Conservation (phyloP, 495 filamentous ascomycete species). For the Aspergillus asperescens region DNA sequence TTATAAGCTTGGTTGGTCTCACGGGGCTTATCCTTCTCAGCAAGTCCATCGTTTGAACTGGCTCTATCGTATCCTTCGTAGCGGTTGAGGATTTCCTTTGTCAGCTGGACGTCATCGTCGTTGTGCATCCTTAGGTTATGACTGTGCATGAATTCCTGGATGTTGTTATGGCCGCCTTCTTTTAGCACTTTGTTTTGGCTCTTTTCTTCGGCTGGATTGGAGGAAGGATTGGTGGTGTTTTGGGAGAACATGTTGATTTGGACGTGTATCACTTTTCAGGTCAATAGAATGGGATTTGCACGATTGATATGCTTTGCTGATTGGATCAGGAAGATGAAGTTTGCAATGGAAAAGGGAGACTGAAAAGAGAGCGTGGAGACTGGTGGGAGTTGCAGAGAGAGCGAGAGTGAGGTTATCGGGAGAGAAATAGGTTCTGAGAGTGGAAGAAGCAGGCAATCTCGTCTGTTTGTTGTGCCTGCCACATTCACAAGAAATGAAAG, state of each 20-base stretch:
- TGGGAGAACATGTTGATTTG: slow-evolving; percentile 2
- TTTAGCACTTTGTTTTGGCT: background rate
- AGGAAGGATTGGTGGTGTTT: background rate
- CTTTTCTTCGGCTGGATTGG: slow-evolving; percentile 8
- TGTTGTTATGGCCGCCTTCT: slow-evolving; percentile 9
- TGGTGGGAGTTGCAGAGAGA: too few species aligned
- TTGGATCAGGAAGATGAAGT: too few species aligned
- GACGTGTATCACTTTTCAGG: background rate
- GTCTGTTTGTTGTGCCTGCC: background rate
- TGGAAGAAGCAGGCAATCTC: background rate
- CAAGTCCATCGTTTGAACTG: background rate
- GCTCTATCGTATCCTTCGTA: background rate
- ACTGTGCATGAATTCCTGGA: slow-evolving; percentile 11
- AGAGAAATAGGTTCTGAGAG: background rate
- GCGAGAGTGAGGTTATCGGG: too few species aligned
- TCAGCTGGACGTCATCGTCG: background rate
- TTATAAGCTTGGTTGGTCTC: background rate
- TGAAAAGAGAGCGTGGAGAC: too few species aligned
- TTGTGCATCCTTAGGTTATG: slow-evolving; percentile 10
- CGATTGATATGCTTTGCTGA: too few species aligned
- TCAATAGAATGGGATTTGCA: background rate
- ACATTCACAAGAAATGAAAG: background rate
- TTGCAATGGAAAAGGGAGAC: too few species aligned
- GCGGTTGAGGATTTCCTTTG: slow-evolving; percentile 3
- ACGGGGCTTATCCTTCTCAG: background rate